Base-by-base conservation (phyloP, 352 stramenopile genomes). In the Phytophthora podocarpi region DNA sequence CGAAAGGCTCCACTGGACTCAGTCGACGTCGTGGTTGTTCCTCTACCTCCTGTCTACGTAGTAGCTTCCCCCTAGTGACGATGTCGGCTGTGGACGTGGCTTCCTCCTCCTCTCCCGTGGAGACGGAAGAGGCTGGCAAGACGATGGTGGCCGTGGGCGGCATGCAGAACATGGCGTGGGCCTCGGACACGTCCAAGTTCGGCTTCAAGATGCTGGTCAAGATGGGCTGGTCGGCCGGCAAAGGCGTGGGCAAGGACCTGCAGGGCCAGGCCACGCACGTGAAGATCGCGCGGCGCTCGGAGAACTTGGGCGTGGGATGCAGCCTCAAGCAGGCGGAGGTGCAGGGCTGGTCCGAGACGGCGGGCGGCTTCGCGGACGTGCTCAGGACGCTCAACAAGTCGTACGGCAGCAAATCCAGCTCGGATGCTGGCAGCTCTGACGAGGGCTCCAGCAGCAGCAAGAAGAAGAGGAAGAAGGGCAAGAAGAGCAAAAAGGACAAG, bases 151-250 rank as follows among this genome's bases (percentile, higher is more conserved):
- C 78, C n/a, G 39, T 95, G 39, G 86, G 86, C 21, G 86, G 86
- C 36, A 89, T 91, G 73, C 86, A 95, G 70, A 95, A 95, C 71
- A 95, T 91, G 83, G 86, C 84, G 48, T 95, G 86, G 86, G 84
- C 86, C 8, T 68, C 80, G 16, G 92, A 98, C 67, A 91, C 81
- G 58, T 92, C 74, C 77, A 98, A 98, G 73, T 98, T 98, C 50
- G 96, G 96, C 15, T 95, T 91, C 63, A 96, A 97, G 67, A 97
- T 99, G 87, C 85, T 99, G 27, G 68, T 92, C 18, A 98, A 98
- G 71, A 98, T 99, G 95, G 96, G 96, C 64, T 99, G 95, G 94
- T 92, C 87, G 20, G 91, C 97, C 26, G 93, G 93, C 45, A 87
- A 96, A 59, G 95, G 91, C 48, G 84, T 98, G 31, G 96, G 96